Conservation (phyloP, 441 rosid genomes). For the Adansonia madagascariensis region DNA sequence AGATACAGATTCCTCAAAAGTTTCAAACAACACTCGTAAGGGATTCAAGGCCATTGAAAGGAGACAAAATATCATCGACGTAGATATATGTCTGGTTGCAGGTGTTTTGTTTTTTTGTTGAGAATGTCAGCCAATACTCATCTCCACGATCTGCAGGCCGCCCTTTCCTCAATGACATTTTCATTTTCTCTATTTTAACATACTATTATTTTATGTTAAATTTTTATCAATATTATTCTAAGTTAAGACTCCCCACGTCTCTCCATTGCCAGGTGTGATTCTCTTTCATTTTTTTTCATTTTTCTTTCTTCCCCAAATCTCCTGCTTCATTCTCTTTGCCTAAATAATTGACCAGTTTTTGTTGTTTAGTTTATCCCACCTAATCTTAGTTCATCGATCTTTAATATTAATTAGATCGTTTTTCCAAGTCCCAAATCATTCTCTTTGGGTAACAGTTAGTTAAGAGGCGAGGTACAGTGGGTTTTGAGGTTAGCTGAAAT, state of each 20-base stretch:
- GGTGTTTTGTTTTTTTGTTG: neutral
- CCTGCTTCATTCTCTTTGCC: neutral
- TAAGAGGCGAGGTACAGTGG: neutral
- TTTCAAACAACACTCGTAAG: neutral
- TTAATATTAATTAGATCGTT: neutral
- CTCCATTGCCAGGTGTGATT: slow-evolving; percentile 41
- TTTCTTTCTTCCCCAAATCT: slow-evolving; percentile 27
- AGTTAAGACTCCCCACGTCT: slow-evolving; percentile 42
- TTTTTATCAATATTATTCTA: slow-evolving; percentile 8
- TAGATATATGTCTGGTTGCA: slow-evolving; percentile 33
- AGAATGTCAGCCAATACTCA: slow-evolving; percentile 30
- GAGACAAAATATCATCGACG: slow-evolving; percentile 34
- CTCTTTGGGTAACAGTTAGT: neutral
- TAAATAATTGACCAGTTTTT: slow-evolving; percentile 18
- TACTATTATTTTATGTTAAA: neutral
- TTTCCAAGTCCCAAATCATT: neutral
- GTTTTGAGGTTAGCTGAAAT: slow-evolving; percentile 24
- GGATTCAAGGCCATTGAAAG: slow-evolving; percentile 12
- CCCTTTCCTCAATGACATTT: neutral
- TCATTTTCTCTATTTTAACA: neutral
- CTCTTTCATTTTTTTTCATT: slow-evolving; percentile 18
- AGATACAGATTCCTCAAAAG: slow-evolving; percentile 9
- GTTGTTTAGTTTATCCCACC: slow-evolving; percentile 13
- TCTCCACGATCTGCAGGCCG: slow-evolving; percentile 34
- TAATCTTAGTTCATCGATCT: slow-evolving; percentile 16